Base-by-base conservation (phyloP, 2,329 filamentous ascomycete genomes). In the Venturia nashicola region DNA sequence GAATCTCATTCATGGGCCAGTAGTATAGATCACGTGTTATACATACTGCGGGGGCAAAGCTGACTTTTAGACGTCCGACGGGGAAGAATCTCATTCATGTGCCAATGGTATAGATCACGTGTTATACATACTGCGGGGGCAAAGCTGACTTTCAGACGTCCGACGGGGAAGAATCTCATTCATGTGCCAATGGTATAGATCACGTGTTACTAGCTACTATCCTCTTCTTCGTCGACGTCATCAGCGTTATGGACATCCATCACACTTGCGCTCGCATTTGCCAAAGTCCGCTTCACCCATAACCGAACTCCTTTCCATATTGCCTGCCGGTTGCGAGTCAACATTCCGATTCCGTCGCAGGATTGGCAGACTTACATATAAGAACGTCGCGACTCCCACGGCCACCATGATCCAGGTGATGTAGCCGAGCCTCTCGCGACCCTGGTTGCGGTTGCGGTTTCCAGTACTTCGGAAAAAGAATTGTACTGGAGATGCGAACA, bases 281-380 rank as follows among this genome's bases (percentile, higher is more conserved):
- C 86, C 39, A 97, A 82, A n/a, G 86, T 81, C 59, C 82, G 82
- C 62, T 85, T 83, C 71, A 86, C 91, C 80, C 90, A 84, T 51
- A 83, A 82, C 68, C 88, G 85, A 61, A 96, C 90, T 64, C 82
- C 86, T 75, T 89, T 93, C 85, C 90, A 97, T 0, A 93, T 86
- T 61, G 85, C 84, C 86, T 92, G 66, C 16, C 54, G 48, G 34
- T 46, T n/a, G 71, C 55, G 72, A 68, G 61, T 63, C 7, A 54
- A 36, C 61, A 27, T n/a, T n/a, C 5, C 27, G 18, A n/a, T 27
- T 16, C 51, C 14, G 54, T 16, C 48, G 42, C 23, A 5, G 14
- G 32, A 14, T 3, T 18, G 20, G 18, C 12, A n/a, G n/a, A 82
- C 86, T 74, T 82, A 91, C 86, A 75, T 79, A 87, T 67, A 96